Evolutionary conservation across 495 filamentous ascomycete genomes (phyloP), one percentile per base, ranked within the genome.

Genomic region (Talaromyces borbonicus): DNA sequence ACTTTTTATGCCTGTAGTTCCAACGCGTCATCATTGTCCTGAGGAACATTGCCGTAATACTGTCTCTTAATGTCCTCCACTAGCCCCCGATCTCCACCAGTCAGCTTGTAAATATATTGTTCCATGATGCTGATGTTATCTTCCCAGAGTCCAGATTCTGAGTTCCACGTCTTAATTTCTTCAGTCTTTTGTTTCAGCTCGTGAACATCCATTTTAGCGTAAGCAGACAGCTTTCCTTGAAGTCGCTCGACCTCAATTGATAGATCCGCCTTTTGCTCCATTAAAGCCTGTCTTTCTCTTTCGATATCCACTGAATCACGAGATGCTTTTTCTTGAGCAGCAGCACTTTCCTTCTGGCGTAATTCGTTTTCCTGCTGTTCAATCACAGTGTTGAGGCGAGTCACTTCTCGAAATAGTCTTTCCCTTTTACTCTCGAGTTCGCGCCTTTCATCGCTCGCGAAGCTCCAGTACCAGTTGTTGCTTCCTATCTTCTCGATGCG

Each of bases 401-500:
- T 72, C 54, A 74, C 59, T 47, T 87, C 83, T 42, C 66, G 61
- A 31, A 63, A 66, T 32, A 80, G 59, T 42, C 66, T 66, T 32
- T 59, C 65, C 41, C 83, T 53, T 33, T 65, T 55, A 9, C 50
- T 56, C 46, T 78, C 70, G 46, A 68, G 71, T 12, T 58, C 58
- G 31, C 72, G 72, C 58, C 73, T 79, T 49, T 78, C 79, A 29
- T 86, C 83, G 41, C 69, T 76, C 24, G 60, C 59, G 56, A 89
- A 89, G 49, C 69, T 73, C 84, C 84, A 89, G 65, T 86, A 88
- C 84, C 84, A 89, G 56, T 88, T 87, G 12, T 79, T 82, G 46
- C 72, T 83, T 46, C 84, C 84, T 54, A 89, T 87, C 65, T 87
- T 87, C 67, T 88, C 84, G 12, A 85, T 78, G 8, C 71, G 75